These are phyloP conservation scores for Linnemannia elongata DNA, from an alignment of 192 early-diverging fungal species.

Conservation along the genomic window DNA sequence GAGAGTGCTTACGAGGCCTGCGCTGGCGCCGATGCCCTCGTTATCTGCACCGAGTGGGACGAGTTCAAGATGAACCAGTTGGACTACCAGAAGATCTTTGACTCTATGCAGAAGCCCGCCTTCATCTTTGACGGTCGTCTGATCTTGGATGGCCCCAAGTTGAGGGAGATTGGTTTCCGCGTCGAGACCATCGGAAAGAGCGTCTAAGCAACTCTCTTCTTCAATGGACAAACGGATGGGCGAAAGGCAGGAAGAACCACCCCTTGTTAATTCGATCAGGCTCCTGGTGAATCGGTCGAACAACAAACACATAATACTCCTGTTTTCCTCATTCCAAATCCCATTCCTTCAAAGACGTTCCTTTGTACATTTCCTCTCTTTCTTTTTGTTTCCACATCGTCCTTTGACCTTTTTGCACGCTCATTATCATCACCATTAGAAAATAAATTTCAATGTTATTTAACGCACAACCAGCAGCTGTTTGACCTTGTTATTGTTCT, in stretches of 20 bases:
- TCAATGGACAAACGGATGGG: background rate
- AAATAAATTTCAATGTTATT: constrained; percentile 8
- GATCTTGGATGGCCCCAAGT: constrained; percentile 74
- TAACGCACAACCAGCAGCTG: background rate
- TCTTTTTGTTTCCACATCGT: background rate
- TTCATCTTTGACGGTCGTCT: constrained; percentile 94
- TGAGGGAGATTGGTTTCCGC: constrained; percentile 85
- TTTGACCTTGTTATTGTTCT: background rate
- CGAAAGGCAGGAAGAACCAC: background rate
- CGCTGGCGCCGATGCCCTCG: constrained; percentile 80
- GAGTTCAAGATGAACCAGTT: constrained; percentile 81
- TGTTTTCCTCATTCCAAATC: background rate
- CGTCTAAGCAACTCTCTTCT: constrained; percentile 12
- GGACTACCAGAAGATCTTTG: constrained; percentile 79
- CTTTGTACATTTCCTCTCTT: constrained; percentile 9
- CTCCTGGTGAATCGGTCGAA: constrained; percentile 1
- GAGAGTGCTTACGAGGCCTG: constrained; percentile 77
- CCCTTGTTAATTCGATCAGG: background rate
- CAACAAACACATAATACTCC: background rate
- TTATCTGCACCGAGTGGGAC: constrained; percentile 91
- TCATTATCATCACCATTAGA: background rate
- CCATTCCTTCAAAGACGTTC: background rate
- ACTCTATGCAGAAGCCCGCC: constrained; percentile 85
- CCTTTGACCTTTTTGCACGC: background rate
- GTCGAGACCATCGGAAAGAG: constrained; percentile 76